Evolutionary conservation across 352 stramenopile species (phyloP).

Genomic region (Phytophthora cajani): DNA sequence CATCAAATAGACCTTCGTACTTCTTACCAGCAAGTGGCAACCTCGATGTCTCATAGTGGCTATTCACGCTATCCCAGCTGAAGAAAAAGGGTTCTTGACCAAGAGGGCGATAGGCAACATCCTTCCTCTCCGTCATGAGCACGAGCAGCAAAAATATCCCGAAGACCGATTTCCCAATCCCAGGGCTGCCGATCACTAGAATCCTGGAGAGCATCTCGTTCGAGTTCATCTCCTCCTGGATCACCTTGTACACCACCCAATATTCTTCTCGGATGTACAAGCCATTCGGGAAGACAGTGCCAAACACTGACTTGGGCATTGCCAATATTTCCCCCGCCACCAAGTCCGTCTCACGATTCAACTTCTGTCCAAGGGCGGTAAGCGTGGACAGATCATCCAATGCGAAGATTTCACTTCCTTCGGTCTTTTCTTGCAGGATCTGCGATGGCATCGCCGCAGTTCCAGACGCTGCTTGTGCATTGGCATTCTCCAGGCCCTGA

Average conservation of each 20-base stretch:
- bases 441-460: too few relatives aligned
- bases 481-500: too few relatives aligned
- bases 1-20: conserved; percentile 30
- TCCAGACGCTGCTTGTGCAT: too few relatives aligned
- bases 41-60: conserved; percentile 4
- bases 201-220: not conserved
- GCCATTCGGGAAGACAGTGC: not conserved
- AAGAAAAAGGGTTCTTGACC: not conserved
- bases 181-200: conserved; percentile 26
- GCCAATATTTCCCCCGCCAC: not conserved
- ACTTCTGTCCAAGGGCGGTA: not conserved
- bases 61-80: not conserved
- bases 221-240: not conserved
- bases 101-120: conserved; percentile 29
- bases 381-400: not conserved
- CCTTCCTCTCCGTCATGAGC: conserved; percentile 28
- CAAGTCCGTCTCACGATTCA: not conserved
- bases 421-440: not conserved
- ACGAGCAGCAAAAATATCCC: conserved; percentile 28
- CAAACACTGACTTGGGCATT: not conserved
- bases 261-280: conserved; percentile 36
- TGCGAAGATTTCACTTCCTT: not conserved
- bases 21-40: not conserved
- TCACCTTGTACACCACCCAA: conserved; percentile 19
- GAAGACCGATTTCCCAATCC: conserved; percentile 33